A percentile compares a stretch with the other conserved stretches of the same genome.
phyloP scores from a whole-genome alignment of 2,329 filamentous ascomycete genomes.

The Colletotrichum simmondsii region DNA sequence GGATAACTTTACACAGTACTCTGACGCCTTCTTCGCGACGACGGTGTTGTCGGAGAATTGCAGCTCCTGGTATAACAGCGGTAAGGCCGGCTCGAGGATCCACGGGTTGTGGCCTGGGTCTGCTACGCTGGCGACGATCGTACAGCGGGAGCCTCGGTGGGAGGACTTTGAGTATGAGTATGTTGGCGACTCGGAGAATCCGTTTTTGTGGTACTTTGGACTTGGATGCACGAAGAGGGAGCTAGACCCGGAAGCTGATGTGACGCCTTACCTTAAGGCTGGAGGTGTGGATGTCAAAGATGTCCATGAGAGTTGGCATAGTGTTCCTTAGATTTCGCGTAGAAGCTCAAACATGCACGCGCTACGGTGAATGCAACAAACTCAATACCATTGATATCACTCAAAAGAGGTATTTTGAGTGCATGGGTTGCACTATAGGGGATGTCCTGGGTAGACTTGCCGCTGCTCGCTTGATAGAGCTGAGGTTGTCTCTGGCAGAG shows the following conservation, averaged over 20 bases:
- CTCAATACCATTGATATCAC: background rate
- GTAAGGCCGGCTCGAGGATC: slow-evolving; percentile 69
- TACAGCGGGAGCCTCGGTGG: slow-evolving; percentile 65
- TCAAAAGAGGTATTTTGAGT: background rate
- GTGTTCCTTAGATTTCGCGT: slow-evolving; percentile 44
- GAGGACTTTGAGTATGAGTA: slow-evolving; percentile 66
- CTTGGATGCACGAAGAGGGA: slow-evolving; percentile 75
- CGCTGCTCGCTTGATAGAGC: no score
- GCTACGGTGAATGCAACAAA: background rate
- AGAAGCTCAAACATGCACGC: background rate
- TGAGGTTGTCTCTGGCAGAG: no score
- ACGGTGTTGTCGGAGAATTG: slow-evolving; percentile 72
- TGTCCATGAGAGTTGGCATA: slow-evolving; percentile 77
- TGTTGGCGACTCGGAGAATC: slow-evolving; percentile 53
- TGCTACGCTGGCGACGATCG: slow-evolving; percentile 69
- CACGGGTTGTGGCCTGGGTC: slow-evolving; percentile 78
- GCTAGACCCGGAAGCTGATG: slow-evolving; percentile 62
- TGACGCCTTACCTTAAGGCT: slow-evolving; percentile 71
- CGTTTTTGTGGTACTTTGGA: slow-evolving; percentile 73
- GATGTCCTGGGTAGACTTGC: no score
- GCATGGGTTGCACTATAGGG: no score
- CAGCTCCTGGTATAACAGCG: slow-evolving; percentile 79
- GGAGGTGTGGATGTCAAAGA: slow-evolving; percentile 69
- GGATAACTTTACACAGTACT: slow-evolving; percentile 72
- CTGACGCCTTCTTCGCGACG: slow-evolving; percentile 63